Percentiles rank a stretch among this genome's conserved stretches.
phyloP scores from a whole-genome alignment of 108 stramenopile genomes.

The Fragilaria crotonensis region DNA sequence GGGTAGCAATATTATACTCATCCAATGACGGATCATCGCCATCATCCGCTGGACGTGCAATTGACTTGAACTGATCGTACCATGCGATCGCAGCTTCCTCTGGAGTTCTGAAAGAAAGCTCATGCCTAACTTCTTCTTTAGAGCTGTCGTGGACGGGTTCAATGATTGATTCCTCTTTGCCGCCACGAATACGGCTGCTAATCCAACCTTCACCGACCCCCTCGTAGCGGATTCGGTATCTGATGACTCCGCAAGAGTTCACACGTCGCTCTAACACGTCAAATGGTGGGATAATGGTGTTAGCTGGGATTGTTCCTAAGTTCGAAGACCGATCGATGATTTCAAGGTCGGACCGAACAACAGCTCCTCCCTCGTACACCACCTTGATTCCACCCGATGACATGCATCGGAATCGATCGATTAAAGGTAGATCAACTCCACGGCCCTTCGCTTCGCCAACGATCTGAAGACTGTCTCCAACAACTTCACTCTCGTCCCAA shows the following conservation, averaged over 20 bases:
- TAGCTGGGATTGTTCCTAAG: conserved; percentile 59
- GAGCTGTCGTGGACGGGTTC: conserved; percentile 23
- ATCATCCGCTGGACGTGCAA: neutral
- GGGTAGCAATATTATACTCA: conserved; percentile 10
- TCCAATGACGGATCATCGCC: no score
- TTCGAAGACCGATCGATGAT: conserved; percentile 70
- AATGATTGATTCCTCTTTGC: conserved; percentile 82
- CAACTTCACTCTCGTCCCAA: conserved; percentile 83
- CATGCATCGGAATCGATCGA: conserved; percentile 51
- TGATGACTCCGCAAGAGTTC: conserved; percentile 83
- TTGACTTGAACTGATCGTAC: conserved; percentile 28
- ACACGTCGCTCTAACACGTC: conserved; percentile 74
- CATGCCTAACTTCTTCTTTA: conserved; percentile 9
- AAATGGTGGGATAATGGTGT: conserved; percentile 44
- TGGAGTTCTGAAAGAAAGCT: conserved; percentile 27
- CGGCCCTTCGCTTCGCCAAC: conserved; percentile 39
- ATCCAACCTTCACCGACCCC: conserved; percentile 78
- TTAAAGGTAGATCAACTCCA: conserved; percentile 42
- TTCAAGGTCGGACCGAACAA: conserved; percentile 75
- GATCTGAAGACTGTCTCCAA: conserved; percentile 65
- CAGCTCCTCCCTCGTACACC: conserved; percentile 68
- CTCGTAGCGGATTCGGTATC: conserved; percentile 63
- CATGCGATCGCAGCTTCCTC: conserved; percentile 60
- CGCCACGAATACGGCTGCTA: conserved; percentile 78
- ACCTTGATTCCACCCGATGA: conserved; percentile 58